Evolutionary conservation across 2,329 filamentous ascomycete genomes (phyloP).

Genomic region (Xylariales sp.): DNA sequence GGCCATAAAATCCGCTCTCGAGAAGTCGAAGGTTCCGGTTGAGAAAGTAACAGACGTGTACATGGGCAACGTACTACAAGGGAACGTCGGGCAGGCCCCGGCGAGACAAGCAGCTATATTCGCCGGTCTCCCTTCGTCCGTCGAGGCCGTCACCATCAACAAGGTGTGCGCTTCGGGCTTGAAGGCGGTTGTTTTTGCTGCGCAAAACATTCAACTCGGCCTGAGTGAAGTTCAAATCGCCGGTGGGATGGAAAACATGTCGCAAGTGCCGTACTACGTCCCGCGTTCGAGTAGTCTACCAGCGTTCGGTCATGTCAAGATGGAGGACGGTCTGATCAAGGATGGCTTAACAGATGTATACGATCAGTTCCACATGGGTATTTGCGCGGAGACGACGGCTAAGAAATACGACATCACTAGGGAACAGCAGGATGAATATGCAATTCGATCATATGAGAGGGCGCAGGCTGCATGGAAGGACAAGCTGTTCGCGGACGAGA

Average conservation of each 20-base stretch:
- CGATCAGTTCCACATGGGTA: slow-evolving; percentile 96
- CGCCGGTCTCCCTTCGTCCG: slow-evolving; percentile 72
- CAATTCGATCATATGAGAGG: slow-evolving; percentile 82
- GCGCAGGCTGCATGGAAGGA: slow-evolving; percentile 86
- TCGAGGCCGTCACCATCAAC: slow-evolving; percentile 92
- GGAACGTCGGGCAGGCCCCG: slow-evolving; percentile 78
- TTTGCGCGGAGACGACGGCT: slow-evolving; percentile 90
- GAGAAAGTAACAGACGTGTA: slow-evolving; percentile 87
- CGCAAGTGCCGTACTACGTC: slow-evolving; percentile 84
- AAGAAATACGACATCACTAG: slow-evolving; percentile 79
- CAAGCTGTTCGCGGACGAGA: slow-evolving; percentile 81
- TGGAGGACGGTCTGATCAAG: slow-evolving; percentile 90
- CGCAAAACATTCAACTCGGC: slow-evolving; percentile 91
- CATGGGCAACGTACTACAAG: slow-evolving; percentile 94
- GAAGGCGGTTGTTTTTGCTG: slow-evolving; percentile 85
- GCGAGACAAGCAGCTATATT: slow-evolving; percentile 88
- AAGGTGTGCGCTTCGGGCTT: slow-evolving; percentile 96
- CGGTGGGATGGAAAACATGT: slow-evolving; percentile 99
- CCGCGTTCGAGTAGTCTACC: slow-evolving; percentile 77
- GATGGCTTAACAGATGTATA: slow-evolving; percentile 96
- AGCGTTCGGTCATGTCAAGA: slow-evolving; percentile 78
- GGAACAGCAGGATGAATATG: slow-evolving; percentile 86
- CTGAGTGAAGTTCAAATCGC: slow-evolving; percentile 84
- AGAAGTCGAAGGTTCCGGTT: slow-evolving; percentile 77
- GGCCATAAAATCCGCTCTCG: slow-evolving; percentile 86